phyloP scores from a whole-genome alignment of 148 eudicot species.

The Suaeda aralocaspica region DNA sequence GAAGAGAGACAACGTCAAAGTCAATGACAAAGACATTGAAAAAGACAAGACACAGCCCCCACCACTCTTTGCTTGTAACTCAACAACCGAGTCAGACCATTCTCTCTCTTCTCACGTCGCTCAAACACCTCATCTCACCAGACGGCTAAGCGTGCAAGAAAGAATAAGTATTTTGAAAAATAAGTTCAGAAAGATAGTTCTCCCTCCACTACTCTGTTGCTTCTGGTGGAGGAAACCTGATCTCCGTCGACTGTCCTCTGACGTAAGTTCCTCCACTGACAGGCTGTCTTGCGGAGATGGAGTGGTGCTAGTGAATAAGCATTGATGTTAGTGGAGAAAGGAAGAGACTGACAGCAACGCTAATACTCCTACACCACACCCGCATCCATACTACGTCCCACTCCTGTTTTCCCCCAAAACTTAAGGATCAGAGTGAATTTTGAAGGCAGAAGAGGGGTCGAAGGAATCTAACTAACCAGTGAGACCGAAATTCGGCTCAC shows the following conservation, averaged over 20 bases:
- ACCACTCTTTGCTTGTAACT: constrained; percentile 18
- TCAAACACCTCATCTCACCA: constrained; percentile 40
- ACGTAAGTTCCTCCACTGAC: constrained; percentile 53
- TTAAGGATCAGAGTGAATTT: constrained; percentile 28
- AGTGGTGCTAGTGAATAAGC: constrained; percentile 98
- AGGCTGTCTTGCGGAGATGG: constrained; percentile 92
- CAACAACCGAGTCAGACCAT: constrained; percentile 29
- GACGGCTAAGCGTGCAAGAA: constrained; percentile 90
- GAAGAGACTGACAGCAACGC: constrained; percentile 62
- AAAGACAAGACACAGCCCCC: constrained; percentile 24
- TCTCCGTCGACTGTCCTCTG: constrained; percentile 73
- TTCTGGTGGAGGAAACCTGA: constrained; percentile 35
- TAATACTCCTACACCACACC: constrained; percentile 52
- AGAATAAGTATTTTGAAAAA: constrained; percentile 82
- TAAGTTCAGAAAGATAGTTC: constrained; percentile 73
- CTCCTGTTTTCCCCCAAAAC: constrained; percentile 25
- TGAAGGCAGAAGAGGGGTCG: constrained; percentile 30
- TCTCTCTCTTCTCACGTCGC: constrained; percentile 26
- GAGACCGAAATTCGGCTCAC: constrained; percentile 25
- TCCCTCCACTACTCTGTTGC: constrained; percentile 34
- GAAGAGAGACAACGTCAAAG: constrained; percentile 38
- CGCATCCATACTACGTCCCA: constrained; percentile 30
- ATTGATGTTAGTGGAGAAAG: constrained; percentile 80
- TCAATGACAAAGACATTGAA: constrained; percentile 36
- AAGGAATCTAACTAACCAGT: constrained; percentile 19